A percentile compares a stretch with the other conserved stretches of the same genome.
Evolutionary conservation across 2,329 filamentous ascomycete species (phyloP).

Genomic region (Emergomyces pasteurianus): DNA sequence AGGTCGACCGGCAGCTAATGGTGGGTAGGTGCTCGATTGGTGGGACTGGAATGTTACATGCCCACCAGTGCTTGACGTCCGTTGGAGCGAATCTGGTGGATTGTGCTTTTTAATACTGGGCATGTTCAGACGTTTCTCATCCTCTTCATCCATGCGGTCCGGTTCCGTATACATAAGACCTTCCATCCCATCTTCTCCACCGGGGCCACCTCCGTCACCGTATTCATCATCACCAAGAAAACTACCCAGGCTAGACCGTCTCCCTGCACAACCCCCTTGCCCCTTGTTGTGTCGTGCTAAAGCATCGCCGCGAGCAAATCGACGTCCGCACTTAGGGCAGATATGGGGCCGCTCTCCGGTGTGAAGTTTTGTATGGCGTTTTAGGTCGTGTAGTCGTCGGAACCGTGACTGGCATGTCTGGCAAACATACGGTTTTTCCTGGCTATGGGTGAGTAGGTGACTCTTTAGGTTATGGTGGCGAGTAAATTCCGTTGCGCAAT

Average conservation of each 20-base stretch:
- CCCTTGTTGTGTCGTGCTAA: conserved; percentile 92
- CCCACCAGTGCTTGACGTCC: conserved; percentile 24
- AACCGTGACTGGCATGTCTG: conserved; percentile 89
- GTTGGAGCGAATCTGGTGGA: conserved; percentile 40
- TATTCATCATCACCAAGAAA: conserved; percentile 70
- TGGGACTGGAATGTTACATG: conserved; percentile 48
- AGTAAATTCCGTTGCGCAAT: conserved; percentile 93
- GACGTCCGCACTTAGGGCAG: conserved; percentile 85
- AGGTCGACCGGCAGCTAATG: conserved; percentile 45
- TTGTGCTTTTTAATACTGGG: conserved; percentile 67
- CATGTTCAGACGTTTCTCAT: conserved; percentile 40
- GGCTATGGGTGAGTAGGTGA: conserved; percentile 90
- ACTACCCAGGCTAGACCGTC: conserved; percentile 72
- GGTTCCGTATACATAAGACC: conserved; percentile 48
- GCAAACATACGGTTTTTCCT: conserved; percentile 95
- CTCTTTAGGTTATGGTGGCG: conserved; percentile 96
- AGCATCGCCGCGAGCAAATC: conserved; percentile 91
- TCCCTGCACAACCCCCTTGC: conserved; percentile 84
- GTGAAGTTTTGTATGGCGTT: conserved; percentile 91
- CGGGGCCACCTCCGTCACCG: conserved; percentile 31
- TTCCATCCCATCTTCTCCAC: conserved; percentile 49
- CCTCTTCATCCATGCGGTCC: conserved; percentile 38
- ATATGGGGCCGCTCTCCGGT: conserved; percentile 93
- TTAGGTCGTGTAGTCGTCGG: conserved; percentile 83
- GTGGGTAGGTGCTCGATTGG: conserved; percentile 64